Evolutionary conservation across 768 basidiomycete species (phyloP).

Genomic region (Lactarius akahatsu): DNA sequence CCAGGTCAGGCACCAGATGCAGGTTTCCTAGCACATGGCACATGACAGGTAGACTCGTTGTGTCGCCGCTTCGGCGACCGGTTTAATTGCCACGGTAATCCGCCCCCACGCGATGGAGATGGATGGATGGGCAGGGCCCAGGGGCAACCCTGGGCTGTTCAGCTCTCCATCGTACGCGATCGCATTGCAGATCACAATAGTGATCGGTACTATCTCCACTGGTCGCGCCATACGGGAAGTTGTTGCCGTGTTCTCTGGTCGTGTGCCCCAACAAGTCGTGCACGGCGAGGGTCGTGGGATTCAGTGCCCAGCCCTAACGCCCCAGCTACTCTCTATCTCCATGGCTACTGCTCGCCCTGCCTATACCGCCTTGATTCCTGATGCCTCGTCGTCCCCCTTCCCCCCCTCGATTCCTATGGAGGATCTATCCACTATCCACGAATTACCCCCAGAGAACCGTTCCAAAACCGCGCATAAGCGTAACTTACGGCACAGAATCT

Average conservation of each 20-base stretch:
- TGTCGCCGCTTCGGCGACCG: not conserved
- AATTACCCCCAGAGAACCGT: not conserved
- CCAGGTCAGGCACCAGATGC: not conserved
- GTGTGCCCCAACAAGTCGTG: not conserved
- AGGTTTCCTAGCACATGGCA: not conserved
- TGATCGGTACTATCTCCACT: not conserved
- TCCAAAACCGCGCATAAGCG: not conserved
- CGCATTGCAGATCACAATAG: not conserved
- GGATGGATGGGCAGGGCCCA: not conserved
- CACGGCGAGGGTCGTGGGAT: not conserved
- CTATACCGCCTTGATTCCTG: conserved; percentile 31
- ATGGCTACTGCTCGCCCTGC: conserved; percentile 30
- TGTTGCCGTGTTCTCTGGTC: not conserved
- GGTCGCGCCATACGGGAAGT: not conserved
- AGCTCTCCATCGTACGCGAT: not conserved
- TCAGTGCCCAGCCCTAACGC: not conserved
- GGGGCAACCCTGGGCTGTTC: not conserved
- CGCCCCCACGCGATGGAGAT: not conserved
- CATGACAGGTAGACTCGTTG: not conserved
- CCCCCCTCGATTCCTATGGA: not conserved
- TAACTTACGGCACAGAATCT: not conserved
- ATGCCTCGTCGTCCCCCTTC: not conserved
- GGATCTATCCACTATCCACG: not conserved
- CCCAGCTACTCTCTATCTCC: not conserved
- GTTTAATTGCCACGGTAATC: not conserved